Base-by-base conservation (phyloP, 1,284 basidiomycete genomes). In the Ceratobasidium sp. region DNA sequence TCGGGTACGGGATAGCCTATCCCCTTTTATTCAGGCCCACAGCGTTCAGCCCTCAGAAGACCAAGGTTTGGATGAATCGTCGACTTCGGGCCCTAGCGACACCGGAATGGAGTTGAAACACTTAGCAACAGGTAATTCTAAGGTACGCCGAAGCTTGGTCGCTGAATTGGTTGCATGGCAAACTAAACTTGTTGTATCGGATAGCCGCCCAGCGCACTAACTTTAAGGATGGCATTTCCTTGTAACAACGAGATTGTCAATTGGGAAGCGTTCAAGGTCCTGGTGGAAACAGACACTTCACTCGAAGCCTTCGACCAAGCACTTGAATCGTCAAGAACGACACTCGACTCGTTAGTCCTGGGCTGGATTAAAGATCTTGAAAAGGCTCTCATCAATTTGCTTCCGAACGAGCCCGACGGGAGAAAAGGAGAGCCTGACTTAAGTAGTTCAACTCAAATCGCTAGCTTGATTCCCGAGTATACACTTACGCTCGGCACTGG, bases 281-380 rank as follows among this genome's bases (percentile, higher is more conserved):
- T 76, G n/a, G 46, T 53, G 3, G 72, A 76, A 28, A 40, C n/a
- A 7, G 72, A 76, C 23, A 44, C 42, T 9, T 3, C 63, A 2
- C 15, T 5, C 1, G 72, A 61, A 26, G 53, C 53, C 3, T 39
- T 76, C 20, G 46, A n/a, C 15, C 28, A 40, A 12, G 53, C 39
- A 44, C 51, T 77, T 42, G 33, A 68, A 39, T 39, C 40, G 51
- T 40, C 53, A 46, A 46, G 53, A 10, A 18, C 33, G 10, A 56
- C 23, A 10, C 15, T 77, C 33, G 28, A 56, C 33, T 20, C 55
- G n/a, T 20, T 67, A 20, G 53, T 67, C 42, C 7, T 42, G 26
- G 39, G 28, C 6, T 77, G 73, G 73, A 66, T 33, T 4, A 18
- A 58, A 10, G 51, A 51, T 3, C 46, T 77, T 28, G 73, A 77